Base-by-base conservation (phyloP, 2,329 filamentous ascomycete genomes). In the Didymella arachidicola region DNA sequence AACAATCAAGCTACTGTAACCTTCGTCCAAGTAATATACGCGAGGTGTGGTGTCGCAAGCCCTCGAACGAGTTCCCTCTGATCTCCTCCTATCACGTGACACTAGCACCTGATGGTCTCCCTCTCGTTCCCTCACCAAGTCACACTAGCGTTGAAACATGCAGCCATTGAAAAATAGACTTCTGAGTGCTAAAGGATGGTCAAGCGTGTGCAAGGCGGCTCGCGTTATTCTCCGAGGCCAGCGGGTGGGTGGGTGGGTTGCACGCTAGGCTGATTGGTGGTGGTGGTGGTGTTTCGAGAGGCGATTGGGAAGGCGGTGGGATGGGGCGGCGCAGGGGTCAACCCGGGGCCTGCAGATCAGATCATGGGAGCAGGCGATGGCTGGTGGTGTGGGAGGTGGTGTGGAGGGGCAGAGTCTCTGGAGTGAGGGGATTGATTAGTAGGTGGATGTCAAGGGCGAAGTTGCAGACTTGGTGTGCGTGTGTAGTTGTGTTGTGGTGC, bases 301-400 rank as follows among this genome's bases (percentile, higher is more conserved):
- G 32, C 32, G 34, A 29, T 30, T 14, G 18, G 18, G 8, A n/a
- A 8, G 12, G 45, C 22, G 19, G 30, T 16, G 41, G 46, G n/a
- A 41, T 39, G 41, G 49, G 49, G 49, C 10, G 51, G 7, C 32
- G 38, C 43, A 42, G n/a, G 51, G 51, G 25, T 54, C 34, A n/a
- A 8, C 51, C 42, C 42, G 51, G 51, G 4, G 10, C 32, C 27
- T 46, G 51, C 26, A 53, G 51, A 53, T 53, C 26, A 53, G 51
- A 53, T 53, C 36, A 39, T 39, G 36, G 19, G 18, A 14, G 14
- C n/a, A 3, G 22, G 2, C 3, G 19, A 22, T 22, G 19, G 19
- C 2, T 22, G 2, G 22, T 22, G 22, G 22, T 22, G 3, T 22
- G 22, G 22, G 22, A 22, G 22, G 22, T 22, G 22, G 22, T 22